A percentile compares a stretch with the other conserved stretches of the same genome.
Conservation (phyloP, 305 asterid genomes). For the Petunia hybrid region DNA sequence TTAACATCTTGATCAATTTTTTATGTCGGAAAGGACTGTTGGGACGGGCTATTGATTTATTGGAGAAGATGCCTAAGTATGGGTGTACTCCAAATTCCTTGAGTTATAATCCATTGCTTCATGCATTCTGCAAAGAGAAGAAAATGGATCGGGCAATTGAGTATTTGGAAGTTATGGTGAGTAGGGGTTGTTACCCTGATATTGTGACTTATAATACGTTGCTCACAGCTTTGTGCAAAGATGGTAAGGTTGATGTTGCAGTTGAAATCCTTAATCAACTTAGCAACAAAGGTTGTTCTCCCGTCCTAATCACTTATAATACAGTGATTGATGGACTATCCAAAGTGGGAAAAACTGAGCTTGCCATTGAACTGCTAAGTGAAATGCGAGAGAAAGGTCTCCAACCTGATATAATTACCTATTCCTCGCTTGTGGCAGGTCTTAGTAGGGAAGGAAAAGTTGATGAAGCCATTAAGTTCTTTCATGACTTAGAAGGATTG, state of each 20-base stretch:
- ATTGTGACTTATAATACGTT: constrained; percentile 82
- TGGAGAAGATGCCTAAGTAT: constrained; percentile 78
- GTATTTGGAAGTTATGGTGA: constrained; percentile 80
- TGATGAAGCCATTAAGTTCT: constrained; percentile 65
- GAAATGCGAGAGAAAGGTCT: constrained; percentile 77
- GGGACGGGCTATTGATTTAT: constrained; percentile 71
- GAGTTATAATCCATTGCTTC: constrained; percentile 83
- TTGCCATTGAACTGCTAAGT: constrained; percentile 57
- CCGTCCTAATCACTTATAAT: constrained; percentile 79
- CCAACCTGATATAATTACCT: constrained; percentile 73
- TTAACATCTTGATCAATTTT: constrained; percentile 80
- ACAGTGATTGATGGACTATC: constrained; percentile 85
- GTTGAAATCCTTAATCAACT: constrained; percentile 76
- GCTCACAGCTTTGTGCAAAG: constrained; percentile 84
- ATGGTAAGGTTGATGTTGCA: constrained; percentile 78
- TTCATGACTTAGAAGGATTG: constrained; percentile 63
- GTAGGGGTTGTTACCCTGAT: constrained; percentile 82
- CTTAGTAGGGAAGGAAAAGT: constrained; percentile 79
- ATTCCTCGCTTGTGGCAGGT: constrained; percentile 73
- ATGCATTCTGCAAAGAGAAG: constrained; percentile 80
- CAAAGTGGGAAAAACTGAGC: constrained; percentile 68
- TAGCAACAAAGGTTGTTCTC: constrained; percentile 64
- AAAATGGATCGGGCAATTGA: constrained; percentile 84
- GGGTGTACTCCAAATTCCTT: constrained; percentile 80
- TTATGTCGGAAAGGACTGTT: constrained; percentile 69